These are phyloP conservation scores for Pseudocercospora ulei DNA, from an alignment of 2,329 filamentous ascomycete species.

Conservation along the genomic window DNA sequence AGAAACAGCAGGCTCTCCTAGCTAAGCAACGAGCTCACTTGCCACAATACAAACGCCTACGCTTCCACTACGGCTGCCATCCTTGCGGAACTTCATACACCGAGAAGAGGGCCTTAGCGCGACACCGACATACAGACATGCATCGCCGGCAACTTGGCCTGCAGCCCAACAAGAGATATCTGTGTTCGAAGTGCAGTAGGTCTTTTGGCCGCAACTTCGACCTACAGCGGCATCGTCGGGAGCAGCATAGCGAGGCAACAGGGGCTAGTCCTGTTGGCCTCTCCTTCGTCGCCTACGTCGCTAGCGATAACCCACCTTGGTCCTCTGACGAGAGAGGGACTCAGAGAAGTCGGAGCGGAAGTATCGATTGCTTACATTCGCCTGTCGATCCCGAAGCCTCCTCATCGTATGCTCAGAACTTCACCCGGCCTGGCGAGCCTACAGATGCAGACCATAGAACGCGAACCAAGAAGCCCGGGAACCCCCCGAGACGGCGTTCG, in stretches of 20 bases:
- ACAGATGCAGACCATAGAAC: no score
- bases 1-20: slow-evolving; percentile 11
- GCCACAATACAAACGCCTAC: slow-evolving; percentile 11
- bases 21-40: slow-evolving; percentile 2
- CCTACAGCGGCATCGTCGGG: slow-evolving; percentile 24
- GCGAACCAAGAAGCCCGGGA: slow-evolving; percentile 3
- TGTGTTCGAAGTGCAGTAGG: slow-evolving; percentile 21
- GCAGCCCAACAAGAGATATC: slow-evolving; percentile 22
- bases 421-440: no score
- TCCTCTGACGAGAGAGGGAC: slow-evolving; percentile 8
- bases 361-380: no score
- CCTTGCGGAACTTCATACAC: slow-evolving; percentile 20
- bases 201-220: slow-evolving; percentile 25
- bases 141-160: slow-evolving; percentile 24
- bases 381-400: no score
- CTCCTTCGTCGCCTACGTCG: slow-evolving; percentile 1
- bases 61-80: slow-evolving; percentile 11
- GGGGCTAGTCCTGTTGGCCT: slow-evolving; percentile 9
- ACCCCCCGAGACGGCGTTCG: slow-evolving; percentile 6
- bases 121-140: slow-evolving; percentile 25
- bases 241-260: slow-evolving; percentile 21
- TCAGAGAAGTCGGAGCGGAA: no score
- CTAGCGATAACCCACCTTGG: slow-evolving; percentile 3
- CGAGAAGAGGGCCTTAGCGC: slow-evolving; percentile 25
- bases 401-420: no score